Evolutionary conservation across 108 stramenopile genomes (phyloP), one percentile per base, ranked within the genome.

Genomic region (Stephanodiscus triporus): DNA sequence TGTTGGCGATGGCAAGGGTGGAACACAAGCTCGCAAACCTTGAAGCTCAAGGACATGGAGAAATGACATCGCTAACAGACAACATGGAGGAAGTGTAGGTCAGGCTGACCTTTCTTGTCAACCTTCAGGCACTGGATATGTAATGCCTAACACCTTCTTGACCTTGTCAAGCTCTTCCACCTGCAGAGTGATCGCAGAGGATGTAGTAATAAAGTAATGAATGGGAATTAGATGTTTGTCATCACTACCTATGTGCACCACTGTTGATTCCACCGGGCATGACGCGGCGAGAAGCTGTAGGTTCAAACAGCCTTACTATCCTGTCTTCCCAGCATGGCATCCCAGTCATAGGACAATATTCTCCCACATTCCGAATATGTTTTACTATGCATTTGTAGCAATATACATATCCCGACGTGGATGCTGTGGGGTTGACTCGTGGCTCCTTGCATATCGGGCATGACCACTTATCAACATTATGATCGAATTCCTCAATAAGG

Each of bases 391-490:
- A 93, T 62, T 75, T 76, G 66, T 86, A 78, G 58, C 92, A 93
- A 72, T 87, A 93, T 7, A 93, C 90, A 77, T 84, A 89, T 36
- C 92, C 92, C 50, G 88, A 86, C 3, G 87, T 83, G 11, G 90
- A 81, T 53, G 89, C 90, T 11, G 92, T 83, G 6, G 92, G 92
- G 40, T 88, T 80, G 36, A 89, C 77, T 50, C 90, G 71, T 55
- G 87, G 77, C 67, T 84, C 75, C 27, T 80, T 82, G 58, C 92
- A 93, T 13, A 93, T 48, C 16, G 92, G 87, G 68, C 92, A 93
- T 20, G 77, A 77, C 81, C 81, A 78, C 29, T 67, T 54, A 14
- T 77, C 72, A 58, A 48, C 36, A 32, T 10, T n/a, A 24, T 57
- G 23, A 36, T 60, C 42, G 37, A 66, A 61, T n/a, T 60, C 72